Evolutionary conservation across 306 rosid genomes (phyloP).

Genomic region (Lupinus albus): DNA sequence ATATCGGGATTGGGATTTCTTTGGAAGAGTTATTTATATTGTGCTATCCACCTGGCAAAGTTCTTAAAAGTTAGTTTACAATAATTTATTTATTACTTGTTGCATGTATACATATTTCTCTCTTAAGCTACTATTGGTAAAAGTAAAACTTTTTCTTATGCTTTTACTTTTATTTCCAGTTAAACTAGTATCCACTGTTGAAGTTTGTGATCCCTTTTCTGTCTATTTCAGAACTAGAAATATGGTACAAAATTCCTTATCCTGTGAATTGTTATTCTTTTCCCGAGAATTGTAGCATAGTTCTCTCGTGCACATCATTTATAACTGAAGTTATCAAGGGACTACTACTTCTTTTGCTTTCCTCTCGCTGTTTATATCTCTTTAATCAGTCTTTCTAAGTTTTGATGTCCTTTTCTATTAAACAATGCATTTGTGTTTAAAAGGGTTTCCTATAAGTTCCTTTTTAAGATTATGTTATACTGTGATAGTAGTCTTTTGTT

Average conservation of each 20-base stretch:
- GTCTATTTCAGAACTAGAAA: constrained; percentile 5
- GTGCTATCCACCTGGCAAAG: constrained; percentile 1
- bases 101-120: background rate
- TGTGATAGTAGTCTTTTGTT: constrained; percentile 12
- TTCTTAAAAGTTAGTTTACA: constrained; percentile 13
- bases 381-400: constrained; percentile 13
- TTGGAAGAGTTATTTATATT: background rate
- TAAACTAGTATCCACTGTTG: background rate
- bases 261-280: background rate
- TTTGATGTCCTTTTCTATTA: background rate
- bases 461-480: constrained; percentile 10
- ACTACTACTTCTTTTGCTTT: background rate
- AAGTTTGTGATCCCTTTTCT: constrained; percentile 22
- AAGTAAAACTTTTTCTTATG: background rate
- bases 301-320: constrained; percentile 8
- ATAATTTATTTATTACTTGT: background rate
- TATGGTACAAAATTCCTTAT: background rate
- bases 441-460: background rate
- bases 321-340: background rate
- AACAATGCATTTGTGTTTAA: constrained; percentile 23
- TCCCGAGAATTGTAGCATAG: background rate
- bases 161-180: constrained; percentile 2
- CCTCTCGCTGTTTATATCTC: constrained; percentile 29
- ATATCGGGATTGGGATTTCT: constrained; percentile 3
- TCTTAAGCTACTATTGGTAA: constrained; percentile 3